Evolutionary conservation across 2,329 filamentous ascomycete species (phyloP).

Genomic region (Huntiella savannae): DNA sequence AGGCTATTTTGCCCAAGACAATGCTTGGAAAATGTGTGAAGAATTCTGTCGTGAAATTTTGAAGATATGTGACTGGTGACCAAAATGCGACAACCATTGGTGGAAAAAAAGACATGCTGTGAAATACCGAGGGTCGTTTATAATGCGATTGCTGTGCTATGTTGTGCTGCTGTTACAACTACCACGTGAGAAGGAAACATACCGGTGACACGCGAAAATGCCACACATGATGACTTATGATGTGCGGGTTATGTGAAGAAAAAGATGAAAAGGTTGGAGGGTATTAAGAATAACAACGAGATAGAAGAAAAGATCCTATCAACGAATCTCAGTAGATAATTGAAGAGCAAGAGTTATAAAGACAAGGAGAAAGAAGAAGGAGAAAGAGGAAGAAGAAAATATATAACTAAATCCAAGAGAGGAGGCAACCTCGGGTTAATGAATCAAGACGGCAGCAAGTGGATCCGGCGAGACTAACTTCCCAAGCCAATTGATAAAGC

Average conservation of each 20-base stretch:
- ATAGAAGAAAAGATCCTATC: not conserved
- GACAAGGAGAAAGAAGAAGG: not conserved
- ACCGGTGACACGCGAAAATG: constrained; percentile 91
- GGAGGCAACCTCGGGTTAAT: not conserved
- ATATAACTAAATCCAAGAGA: not conserved
- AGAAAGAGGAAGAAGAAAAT: not conserved
- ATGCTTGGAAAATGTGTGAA: no score
- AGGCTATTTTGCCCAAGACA: no score
- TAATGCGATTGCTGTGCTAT: no score
- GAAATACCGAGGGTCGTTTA: no score
- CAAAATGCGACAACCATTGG: no score
- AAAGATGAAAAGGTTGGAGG: not conserved
- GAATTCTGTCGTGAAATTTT: no score
- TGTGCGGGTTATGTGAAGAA: not conserved
- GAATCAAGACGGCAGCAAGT: not conserved
- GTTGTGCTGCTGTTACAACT: no score
- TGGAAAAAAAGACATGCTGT: no score
- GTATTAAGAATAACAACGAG: not conserved
- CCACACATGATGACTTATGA: constrained; percentile 55
- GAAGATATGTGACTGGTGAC: no score
- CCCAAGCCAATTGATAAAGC: no score
- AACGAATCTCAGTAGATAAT: not conserved
- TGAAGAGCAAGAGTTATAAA: not conserved
- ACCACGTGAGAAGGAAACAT: constrained; percentile 20
- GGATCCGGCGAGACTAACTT: no score